A percentile compares a stretch with the other conserved stretches of the same genome.
phyloP scores from a whole-genome alignment of 805 yeast genomes.

The Ogataea angusta region DNA sequence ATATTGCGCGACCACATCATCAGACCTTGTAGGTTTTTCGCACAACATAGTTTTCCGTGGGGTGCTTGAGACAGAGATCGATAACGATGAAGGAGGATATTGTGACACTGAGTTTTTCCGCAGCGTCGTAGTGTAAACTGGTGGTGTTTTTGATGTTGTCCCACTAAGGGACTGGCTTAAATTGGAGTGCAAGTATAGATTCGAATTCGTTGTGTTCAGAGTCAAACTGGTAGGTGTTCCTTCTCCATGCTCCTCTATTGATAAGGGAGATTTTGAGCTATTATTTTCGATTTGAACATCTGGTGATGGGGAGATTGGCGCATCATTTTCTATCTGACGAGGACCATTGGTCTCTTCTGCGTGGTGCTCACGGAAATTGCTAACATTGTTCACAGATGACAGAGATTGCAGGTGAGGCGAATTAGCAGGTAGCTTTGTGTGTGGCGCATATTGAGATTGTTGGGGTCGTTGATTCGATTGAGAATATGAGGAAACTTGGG shows the following conservation, averaged over 20 bases:
- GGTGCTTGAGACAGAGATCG: constrained; percentile 15
- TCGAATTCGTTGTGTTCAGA: constrained; percentile 7
- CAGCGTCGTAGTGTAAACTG: constrained; percentile 21
- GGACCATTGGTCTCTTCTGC: not conserved
- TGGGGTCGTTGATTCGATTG: not conserved
- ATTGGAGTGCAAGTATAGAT: not conserved
- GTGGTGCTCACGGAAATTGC: constrained; percentile 1
- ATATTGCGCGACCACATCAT: not conserved
- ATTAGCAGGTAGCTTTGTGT: not conserved
- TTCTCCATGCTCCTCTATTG: constrained; percentile 11
- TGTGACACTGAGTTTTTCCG: constrained; percentile 44
- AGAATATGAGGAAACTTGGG: not conserved
- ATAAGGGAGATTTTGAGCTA: constrained; percentile 15
- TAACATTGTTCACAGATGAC: not conserved
- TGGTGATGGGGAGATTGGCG: constrained; percentile 15
- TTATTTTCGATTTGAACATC: constrained; percentile 12
- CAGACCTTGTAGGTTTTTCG: constrained; percentile 7
- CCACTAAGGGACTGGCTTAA: not conserved
- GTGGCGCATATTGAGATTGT: not conserved
- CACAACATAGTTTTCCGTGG: constrained; percentile 14
- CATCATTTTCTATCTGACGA: not conserved
- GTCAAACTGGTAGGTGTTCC: no score
- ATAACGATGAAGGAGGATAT: constrained; percentile 39
- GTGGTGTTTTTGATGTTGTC: constrained; percentile 5
- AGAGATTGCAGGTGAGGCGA: constrained; percentile 2